Percentiles rank a stretch among this genome's conserved stretches.
Conservation (phyloP, 768 basidiomycete species). For the Leccinum longicurvipes region DNA sequence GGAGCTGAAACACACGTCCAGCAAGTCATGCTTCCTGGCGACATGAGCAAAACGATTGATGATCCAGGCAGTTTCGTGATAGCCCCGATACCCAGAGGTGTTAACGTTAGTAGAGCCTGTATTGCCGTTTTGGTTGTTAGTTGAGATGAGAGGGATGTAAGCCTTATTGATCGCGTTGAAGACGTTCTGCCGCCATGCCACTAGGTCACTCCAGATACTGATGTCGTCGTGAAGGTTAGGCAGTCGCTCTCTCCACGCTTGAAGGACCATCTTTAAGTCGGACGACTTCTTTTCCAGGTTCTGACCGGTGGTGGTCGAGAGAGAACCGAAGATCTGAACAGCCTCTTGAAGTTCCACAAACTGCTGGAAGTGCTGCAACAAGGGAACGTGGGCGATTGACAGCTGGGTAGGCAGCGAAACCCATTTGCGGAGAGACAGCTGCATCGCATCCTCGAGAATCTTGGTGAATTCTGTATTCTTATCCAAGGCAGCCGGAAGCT, state of each 20-base stretch:
- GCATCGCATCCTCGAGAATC: conserved; percentile 93
- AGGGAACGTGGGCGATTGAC: conserved; percentile 88
- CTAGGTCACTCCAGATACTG: conserved; percentile 98
- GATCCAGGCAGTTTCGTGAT: conserved; percentile 99
- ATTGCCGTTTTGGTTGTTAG: conserved; percentile 48
- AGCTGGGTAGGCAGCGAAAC: conserved; percentile 80
- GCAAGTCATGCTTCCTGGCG: conserved; percentile 92
- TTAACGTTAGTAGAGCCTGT: conserved; percentile 57
- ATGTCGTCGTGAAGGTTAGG: conserved; percentile 97
- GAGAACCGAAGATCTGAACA: conserved; percentile 87
- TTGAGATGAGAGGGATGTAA: conserved; percentile 85
- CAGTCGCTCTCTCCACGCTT: conserved; percentile 94
- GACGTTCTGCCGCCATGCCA: conserved; percentile 98
- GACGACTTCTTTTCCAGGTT: conserved; percentile 94
- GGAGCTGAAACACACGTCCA: conserved; percentile 93
- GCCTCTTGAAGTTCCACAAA: conserved; percentile 98
- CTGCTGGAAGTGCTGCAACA: conserved; percentile 97
- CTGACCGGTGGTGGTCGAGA: conserved; percentile 78
- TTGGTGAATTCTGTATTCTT: conserved; percentile 87
- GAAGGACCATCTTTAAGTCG: conserved; percentile 93
- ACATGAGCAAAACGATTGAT: conserved; percentile 99
- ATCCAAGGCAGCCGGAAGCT: conserved; percentile 74
- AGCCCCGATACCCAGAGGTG: conserved; percentile 91
- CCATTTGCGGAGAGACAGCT: conserved; percentile 96
- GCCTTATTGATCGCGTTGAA: conserved; percentile 96